Conservation (phyloP, 2,329 filamentous ascomycete genomes). For the Chrysoporthe cubensis region DNA sequence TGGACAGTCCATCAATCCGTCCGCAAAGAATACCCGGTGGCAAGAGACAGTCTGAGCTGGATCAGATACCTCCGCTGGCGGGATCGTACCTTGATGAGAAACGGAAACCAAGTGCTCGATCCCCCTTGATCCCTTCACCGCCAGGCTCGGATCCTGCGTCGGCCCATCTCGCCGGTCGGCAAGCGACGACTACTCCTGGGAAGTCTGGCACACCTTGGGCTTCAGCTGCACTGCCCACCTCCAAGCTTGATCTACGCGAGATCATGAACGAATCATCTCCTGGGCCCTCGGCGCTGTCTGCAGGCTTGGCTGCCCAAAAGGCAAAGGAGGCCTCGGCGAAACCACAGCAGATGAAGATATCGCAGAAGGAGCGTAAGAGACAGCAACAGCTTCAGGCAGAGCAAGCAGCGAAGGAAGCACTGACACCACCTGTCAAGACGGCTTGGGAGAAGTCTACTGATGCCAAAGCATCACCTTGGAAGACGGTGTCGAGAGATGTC, state of each 20-base stretch:
- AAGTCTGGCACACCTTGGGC: slow-evolving; percentile 53
- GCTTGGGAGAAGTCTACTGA: slow-evolving; percentile 52
- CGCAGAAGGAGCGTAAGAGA: slow-evolving; percentile 90
- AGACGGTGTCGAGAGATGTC: slow-evolving; percentile 53
- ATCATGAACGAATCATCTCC: slow-evolving; percentile 69
- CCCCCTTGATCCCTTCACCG: slow-evolving; percentile 11
- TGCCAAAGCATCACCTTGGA: slow-evolving; percentile 66
- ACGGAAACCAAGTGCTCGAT: slow-evolving; percentile 39
- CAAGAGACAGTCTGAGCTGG: slow-evolving; percentile 34
- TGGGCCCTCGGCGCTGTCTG: slow-evolving; percentile 55
- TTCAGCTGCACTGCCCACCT: slow-evolving; percentile 53
- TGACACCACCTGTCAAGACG: slow-evolving; percentile 40
- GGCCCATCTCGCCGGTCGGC: slow-evolving; percentile 18
- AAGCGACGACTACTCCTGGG: slow-evolving; percentile 25
- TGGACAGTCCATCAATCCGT: slow-evolving; percentile 38
- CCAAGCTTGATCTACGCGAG: slow-evolving; percentile 74
- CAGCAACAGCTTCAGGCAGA: slow-evolving; percentile 70
- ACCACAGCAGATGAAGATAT: slow-evolving; percentile 64
- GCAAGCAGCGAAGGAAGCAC: slow-evolving; percentile 45
- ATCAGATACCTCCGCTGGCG: slow-evolving; percentile 38
- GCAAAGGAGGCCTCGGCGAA: slow-evolving; percentile 44
- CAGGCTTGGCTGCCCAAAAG: slow-evolving; percentile 56
- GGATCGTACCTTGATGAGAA: slow-evolving; percentile 45
- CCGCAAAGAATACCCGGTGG: slow-evolving; percentile 31
- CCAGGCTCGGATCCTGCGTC: slow-evolving; percentile 27